Evolutionary conservation across 805 yeast species (phyloP).

Genomic region (Candida glaebosa): DNA sequence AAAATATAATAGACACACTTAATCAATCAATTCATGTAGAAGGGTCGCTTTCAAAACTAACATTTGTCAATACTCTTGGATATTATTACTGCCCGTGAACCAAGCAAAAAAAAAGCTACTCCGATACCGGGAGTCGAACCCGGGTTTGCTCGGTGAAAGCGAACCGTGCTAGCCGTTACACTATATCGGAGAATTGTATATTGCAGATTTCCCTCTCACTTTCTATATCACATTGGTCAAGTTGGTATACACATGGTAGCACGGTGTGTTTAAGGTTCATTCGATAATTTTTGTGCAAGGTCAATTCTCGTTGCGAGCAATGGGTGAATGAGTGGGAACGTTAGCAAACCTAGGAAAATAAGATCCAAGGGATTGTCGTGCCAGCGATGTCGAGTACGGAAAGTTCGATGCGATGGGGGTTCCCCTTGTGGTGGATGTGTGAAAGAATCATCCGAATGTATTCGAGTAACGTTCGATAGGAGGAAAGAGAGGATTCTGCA

Average conservation of each 20-base stretch:
- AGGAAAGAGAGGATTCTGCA: constrained; percentile 8
- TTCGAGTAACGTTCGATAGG: constrained; percentile 6
- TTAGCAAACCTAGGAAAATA: neutral
- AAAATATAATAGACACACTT: too few relatives aligned
- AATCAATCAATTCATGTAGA: too few relatives aligned
- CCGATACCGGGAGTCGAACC: constrained; percentile 89
- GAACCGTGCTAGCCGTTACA: constrained; percentile 55
- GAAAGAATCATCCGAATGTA: constrained; percentile 5
- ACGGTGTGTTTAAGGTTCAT: too few relatives aligned
- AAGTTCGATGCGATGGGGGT: constrained; percentile 8
- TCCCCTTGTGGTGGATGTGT: constrained; percentile 7
- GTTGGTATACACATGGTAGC: neutral
- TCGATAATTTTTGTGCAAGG: too few relatives aligned
- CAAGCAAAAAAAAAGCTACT: constrained; percentile 15
- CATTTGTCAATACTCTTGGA: too few relatives aligned
- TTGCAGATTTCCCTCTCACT: too few relatives aligned
- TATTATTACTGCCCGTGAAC: too few relatives aligned
- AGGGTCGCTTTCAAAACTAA: too few relatives aligned
- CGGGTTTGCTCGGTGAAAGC: constrained; percentile 58
- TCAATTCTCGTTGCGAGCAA: neutral
- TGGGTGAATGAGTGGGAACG: neutral
- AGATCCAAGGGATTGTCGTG: constrained; percentile 4
- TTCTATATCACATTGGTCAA: too few relatives aligned
- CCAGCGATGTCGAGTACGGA: constrained; percentile 4
- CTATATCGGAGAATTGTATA: constrained; percentile 41